Percentiles rank a stretch among this genome's conserved stretches.
phyloP scores from a whole-genome alignment of 1,284 basidiomycete genomes.

The Cutaneotrichosporon cutaneum region DNA sequence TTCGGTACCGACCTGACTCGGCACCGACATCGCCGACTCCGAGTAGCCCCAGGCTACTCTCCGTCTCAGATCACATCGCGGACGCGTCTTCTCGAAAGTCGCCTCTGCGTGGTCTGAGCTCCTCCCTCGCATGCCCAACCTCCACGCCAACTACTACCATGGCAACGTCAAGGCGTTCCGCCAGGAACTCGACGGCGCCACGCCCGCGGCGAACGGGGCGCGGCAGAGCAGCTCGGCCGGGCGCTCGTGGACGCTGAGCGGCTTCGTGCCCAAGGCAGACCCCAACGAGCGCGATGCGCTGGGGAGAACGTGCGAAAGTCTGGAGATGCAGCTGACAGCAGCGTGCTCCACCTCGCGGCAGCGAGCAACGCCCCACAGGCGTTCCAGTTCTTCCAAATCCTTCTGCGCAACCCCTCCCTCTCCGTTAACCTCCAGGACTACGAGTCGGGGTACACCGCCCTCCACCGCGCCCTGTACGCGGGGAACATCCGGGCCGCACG shows the following conservation, averaged over 20 bases:
- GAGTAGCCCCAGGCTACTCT: slow-evolving; percentile 8
- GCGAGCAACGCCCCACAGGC: slow-evolving; percentile 63
- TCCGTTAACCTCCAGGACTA: slow-evolving; percentile 78
- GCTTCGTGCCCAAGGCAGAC: slow-evolving; percentile 54
- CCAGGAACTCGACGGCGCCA: slow-evolving; percentile 65
- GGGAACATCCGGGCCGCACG: slow-evolving; percentile 81
- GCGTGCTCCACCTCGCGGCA: slow-evolving; percentile 77
- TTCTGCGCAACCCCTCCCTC: slow-evolving; percentile 73
- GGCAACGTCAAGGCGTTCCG: slow-evolving; percentile 78
- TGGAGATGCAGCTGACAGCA: slow-evolving; percentile 51
- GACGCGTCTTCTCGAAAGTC: slow-evolving; percentile 10
- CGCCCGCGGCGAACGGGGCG: slow-evolving; percentile 41
- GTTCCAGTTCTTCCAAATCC: slow-evolving; percentile 73
- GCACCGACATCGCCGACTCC: background rate
- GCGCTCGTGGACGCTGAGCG: slow-evolving; percentile 65
- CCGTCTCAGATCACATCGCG: slow-evolving; percentile 4
- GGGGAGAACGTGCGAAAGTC: slow-evolving; percentile 47
- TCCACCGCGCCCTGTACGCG: slow-evolving; percentile 85
- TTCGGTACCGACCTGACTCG: slow-evolving; percentile 5
- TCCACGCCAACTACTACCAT: slow-evolving; percentile 76
- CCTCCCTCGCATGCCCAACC: slow-evolving; percentile 53
- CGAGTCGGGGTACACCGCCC: slow-evolving; percentile 87
- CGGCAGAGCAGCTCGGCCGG: slow-evolving; percentile 54
- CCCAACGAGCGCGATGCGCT: slow-evolving; percentile 50
- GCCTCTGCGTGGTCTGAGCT: slow-evolving; percentile 18